Base-by-base conservation (phyloP, 2,329 filamentous ascomycete species). In the Fusarium tanahbumbuense region DNA sequence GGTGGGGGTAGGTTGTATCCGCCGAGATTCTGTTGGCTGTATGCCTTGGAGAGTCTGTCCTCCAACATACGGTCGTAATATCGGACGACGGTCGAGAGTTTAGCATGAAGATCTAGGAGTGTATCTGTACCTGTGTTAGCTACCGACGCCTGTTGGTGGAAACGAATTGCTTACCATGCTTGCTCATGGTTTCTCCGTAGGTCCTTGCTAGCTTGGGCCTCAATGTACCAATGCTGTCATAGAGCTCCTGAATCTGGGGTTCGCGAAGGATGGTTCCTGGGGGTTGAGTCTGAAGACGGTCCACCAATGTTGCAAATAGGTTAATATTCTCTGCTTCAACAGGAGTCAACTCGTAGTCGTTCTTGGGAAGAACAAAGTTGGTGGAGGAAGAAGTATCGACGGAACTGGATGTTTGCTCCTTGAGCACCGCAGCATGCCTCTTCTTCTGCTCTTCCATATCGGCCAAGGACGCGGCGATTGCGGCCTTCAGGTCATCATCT, bases 361-460 rank as follows among this genome's bases (percentile, higher is more conserved):
- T 97, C 82, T 95, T 97, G 2, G 93, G 92, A 45, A 92, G 81
- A 6, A 84, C 78, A 70, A 87, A 89, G 6, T 83, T 78, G 18
- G 83, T 80, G 27, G 84, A 82, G 2, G 85, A 82, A 25, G 71
- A 73, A 18, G 70, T 63, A 22, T 72, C 65, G 6, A 75, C 64
- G 10, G 74, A 69, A 40, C 83, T 85, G 1, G 87, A 86, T 2
- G 91, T 88, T 67, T 96, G 93, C 76, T 93, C 89, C 78, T 96
- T 97, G 74, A 98, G 86, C 3, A 89, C 90, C 8, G 92, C 92
- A 3, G 94, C 89, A 78, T 98, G 94, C 73, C 90, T 91, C 81
- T 95, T 92, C 84, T 99, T 98, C 79, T 99, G 95, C 79, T 98
- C 93, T 80, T 99, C 96, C 93, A 98, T 98, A 77, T 99, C 96